Evolutionary conservation across 2,329 filamentous ascomycete species (phyloP).

Genomic region (Fusarium proliferatum): DNA sequence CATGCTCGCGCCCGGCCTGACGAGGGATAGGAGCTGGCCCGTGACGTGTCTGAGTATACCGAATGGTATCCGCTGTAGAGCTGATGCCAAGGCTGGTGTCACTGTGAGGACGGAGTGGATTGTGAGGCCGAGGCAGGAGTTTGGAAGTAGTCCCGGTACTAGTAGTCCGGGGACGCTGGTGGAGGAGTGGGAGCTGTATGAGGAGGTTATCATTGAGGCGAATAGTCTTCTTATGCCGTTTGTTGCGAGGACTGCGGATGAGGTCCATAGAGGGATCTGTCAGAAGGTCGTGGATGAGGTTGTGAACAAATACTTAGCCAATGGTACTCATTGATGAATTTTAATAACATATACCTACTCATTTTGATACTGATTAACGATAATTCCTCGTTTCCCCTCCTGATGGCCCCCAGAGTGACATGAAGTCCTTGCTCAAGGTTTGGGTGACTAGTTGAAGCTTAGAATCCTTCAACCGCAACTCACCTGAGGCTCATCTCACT

Average conservation of each 20-base stretch:
- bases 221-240: slow-evolving; percentile 31
- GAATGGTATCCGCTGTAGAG: slow-evolving; percentile 24
- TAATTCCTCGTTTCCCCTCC: accelerated
- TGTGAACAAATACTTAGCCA: slow-evolving; percentile 6
- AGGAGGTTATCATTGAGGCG: slow-evolving; percentile 21
- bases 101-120: slow-evolving; percentile 27
- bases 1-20: slow-evolving; percentile 11
- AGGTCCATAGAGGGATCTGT: slow-evolving; percentile 14
- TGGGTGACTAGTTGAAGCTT: not conserved
- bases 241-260: slow-evolving; percentile 17
- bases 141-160: slow-evolving; percentile 3
- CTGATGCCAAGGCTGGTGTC: slow-evolving; percentile 21
- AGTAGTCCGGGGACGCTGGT: slow-evolving; percentile 14
- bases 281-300: slow-evolving; percentile 23
- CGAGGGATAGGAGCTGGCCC: slow-evolving; percentile 21
- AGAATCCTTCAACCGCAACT: not conserved
- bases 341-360: not conserved
- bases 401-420: accelerated
- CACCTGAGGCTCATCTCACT: not conserved
- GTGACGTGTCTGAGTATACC: slow-evolving; percentile 24
- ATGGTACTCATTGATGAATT: not conserved
- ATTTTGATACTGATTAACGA: not conserved
- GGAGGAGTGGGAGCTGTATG: slow-evolving; percentile 31
- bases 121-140: slow-evolving; percentile 15
- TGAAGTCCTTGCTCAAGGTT: not conserved